Evolutionary conservation across 306 rosid species (phyloP), one percentile per base, ranked within the genome.

Genomic region (Castanea mollissima): DNA sequence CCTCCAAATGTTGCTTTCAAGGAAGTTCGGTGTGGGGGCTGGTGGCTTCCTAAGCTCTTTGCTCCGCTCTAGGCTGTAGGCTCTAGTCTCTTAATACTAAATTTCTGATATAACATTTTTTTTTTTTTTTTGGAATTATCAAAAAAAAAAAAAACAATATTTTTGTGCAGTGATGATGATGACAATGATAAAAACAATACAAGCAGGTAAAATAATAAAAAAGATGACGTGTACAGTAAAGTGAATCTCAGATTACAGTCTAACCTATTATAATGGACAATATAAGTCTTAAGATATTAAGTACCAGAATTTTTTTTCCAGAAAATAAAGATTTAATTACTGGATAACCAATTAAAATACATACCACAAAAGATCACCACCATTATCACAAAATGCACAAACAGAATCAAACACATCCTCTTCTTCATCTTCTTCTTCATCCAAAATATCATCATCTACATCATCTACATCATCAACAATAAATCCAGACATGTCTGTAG

Each of bases 351-450:
- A 32, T 4, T 31, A 69, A 71, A 76, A 73, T 27, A 13, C 79
- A 58, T 90, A 94, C 99, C 97, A 87, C 78, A 91, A 58, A 29
- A 95, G 84, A 1, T 78, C 35, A 18, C 99, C 99, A 20, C 99
- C 98, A 75, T 95, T 91, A 74, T 95, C 99, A 89, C 99, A 95
- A 79, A 95, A 41, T 1, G 94, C 88, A 82, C 99, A 95, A 79
- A 88, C 98, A 74, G 90, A 89, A 85, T 92, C 98, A 85, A 89
- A 95, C 78, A 91, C 78, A 2, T 76, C 93, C 7, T 82, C 96
- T 54, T 88, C 92, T 19, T 81, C 90, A 18, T 84, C 96, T 69
- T 88, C 94, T 73, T 77, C 85, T 73, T 57, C 92, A 60, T 90
- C 90, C 59, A 72, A 69, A 63, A 57, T 52, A 77, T 84, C 88